Conservation (phyloP, 2,329 filamentous ascomycete species). For the Ceratocystis colombiana region DNA sequence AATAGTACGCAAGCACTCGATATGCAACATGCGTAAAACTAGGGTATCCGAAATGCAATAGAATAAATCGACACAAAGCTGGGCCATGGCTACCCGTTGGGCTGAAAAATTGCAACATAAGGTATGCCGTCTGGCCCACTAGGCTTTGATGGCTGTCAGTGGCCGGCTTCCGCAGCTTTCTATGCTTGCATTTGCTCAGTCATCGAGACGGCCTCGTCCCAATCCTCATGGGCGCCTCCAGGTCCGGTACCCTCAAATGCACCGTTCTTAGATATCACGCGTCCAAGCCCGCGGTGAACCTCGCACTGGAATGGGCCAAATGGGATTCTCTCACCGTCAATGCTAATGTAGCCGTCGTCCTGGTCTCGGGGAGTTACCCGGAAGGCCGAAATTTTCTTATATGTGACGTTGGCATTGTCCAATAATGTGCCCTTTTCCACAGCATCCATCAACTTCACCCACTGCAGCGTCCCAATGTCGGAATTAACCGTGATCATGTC, state of each 20-base stretch:
- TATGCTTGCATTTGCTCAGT: slow-evolving; percentile 29
- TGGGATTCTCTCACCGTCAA: slow-evolving; percentile 80
- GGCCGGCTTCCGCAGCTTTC: slow-evolving; percentile 22
- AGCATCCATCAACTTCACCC: slow-evolving; percentile 58
- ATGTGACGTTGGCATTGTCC: slow-evolving; percentile 64
- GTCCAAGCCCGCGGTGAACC: slow-evolving; percentile 70
- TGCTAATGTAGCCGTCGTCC: slow-evolving; percentile 74
- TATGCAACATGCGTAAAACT: neutral
- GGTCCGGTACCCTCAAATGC: slow-evolving; percentile 58
- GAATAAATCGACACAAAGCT: neutral
- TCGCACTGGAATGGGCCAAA: slow-evolving; percentile 90
- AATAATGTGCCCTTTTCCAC: slow-evolving; percentile 69
- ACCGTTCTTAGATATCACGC: slow-evolving; percentile 68
- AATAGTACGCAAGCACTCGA: neutral
- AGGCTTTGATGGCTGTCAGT: slow-evolving; percentile 10
- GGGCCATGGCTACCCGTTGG: neutral
- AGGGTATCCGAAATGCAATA: slow-evolving; percentile 1
- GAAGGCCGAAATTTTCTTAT: slow-evolving; percentile 80
- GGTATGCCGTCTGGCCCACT: neutral
- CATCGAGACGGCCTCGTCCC: slow-evolving; percentile 37
- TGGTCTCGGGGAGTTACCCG: slow-evolving; percentile 66
- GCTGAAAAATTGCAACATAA: neutral
- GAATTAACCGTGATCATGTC: slow-evolving; percentile 76
- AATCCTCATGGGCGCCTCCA: slow-evolving; percentile 31
- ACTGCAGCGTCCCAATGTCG: slow-evolving; percentile 55